A percentile compares a stretch with the other conserved stretches of the same genome.
Conservation (phyloP, 768 basidiomycete species). For the Collybiopsis luxurians region DNA sequence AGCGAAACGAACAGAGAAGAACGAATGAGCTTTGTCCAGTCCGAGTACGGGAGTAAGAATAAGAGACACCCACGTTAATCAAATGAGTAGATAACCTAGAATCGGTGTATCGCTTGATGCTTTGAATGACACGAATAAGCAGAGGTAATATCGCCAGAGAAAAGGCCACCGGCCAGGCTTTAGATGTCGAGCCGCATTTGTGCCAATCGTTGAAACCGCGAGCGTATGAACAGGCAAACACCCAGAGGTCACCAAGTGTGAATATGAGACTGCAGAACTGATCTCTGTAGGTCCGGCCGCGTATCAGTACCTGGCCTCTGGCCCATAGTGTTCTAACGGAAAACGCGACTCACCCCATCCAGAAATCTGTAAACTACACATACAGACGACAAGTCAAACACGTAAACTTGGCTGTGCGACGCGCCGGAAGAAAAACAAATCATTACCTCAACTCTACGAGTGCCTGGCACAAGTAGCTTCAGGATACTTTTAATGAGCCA, state of each 20-base stretch:
- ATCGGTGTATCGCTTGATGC: constrained; percentile 83
- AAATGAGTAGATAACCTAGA: constrained; percentile 73
- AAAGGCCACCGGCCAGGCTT: constrained; percentile 62
- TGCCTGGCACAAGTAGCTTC: constrained; percentile 67
- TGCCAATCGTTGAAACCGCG: constrained; percentile 51
- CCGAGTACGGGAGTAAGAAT: constrained; percentile 2
- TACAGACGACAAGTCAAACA: constrained; percentile 11
- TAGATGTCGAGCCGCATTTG: constrained; percentile 42
- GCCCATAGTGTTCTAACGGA: not conserved
- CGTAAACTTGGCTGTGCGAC: too few species aligned
- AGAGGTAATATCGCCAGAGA: constrained; percentile 65
- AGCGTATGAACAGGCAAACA: constrained; percentile 72
- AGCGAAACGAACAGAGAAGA: too few species aligned
- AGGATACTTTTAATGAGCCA: constrained; percentile 74
- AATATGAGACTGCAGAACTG: constrained; percentile 81
- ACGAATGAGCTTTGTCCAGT: too few species aligned
- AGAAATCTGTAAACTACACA: constrained; percentile 83
- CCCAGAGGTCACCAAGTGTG: constrained; percentile 68
- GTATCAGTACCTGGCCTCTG: not conserved
- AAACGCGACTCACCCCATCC: constrained; percentile 73
- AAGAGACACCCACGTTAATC: constrained; percentile 62
- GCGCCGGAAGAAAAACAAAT: too few species aligned
- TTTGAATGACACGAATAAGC: constrained; percentile 78
- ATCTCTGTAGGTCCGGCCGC: constrained; percentile 56
- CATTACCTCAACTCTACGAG: constrained; percentile 67